These are phyloP conservation scores for Vaccinium corymbosum DNA, from an alignment of 148 eudicot species.

Conservation along the genomic window DNA sequence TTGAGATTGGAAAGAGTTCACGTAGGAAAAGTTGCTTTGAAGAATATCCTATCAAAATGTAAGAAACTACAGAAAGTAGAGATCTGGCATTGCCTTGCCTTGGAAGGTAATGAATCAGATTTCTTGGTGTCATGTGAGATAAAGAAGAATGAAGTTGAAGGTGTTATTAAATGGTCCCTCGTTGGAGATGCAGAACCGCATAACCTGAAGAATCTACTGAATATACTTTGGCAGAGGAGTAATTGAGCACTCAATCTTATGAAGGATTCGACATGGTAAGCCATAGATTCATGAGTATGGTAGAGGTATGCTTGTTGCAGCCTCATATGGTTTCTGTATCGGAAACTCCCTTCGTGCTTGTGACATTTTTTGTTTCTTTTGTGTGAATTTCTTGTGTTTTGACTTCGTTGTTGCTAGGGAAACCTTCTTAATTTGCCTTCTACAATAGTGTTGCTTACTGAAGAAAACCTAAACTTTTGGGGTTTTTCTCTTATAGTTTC, in stretches of 20 bases:
- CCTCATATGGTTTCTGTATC: not conserved
- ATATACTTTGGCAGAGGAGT: not conserved
- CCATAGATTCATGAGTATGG: not conserved
- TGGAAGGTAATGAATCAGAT: not conserved
- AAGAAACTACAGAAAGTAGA: conserved; percentile 3
- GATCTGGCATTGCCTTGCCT: conserved; percentile 2
- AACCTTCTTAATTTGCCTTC: not conserved
- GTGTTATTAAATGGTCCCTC: conserved; percentile 1
- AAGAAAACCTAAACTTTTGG: no score
- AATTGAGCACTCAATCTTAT: not conserved
- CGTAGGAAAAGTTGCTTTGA: not conserved
- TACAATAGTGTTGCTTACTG: not conserved
- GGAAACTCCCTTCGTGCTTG: not conserved
- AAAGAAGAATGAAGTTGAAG: not conserved
- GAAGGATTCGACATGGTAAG: not conserved
- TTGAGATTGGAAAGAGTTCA: not conserved
- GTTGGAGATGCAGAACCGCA: not conserved
- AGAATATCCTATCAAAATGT: not conserved
- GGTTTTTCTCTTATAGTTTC: no score
- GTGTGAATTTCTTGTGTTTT: not conserved
- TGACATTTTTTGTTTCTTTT: not conserved
- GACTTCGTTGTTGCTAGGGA: not conserved
- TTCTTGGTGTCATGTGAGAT: not conserved
- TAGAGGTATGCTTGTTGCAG: not conserved
- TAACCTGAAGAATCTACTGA: not conserved